Percentiles rank a stretch among this genome's conserved stretches.
phyloP scores from a whole-genome alignment of 202 grass and related monocot species.

The Panicum virgatum region DNA sequence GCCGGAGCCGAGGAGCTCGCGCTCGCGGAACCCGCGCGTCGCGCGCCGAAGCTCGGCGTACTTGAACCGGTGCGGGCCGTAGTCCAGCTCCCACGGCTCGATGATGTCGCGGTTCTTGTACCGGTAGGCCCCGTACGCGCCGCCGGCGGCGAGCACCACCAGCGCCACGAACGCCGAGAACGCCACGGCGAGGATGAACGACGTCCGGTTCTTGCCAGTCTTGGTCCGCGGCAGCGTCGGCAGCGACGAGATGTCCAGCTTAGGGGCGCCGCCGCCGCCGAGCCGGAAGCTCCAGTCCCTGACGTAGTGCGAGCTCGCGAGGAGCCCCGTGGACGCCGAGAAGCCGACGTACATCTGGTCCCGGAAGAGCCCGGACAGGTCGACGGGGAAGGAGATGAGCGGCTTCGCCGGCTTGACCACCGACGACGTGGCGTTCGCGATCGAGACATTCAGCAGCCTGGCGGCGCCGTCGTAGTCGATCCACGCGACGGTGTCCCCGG shows the following conservation, averaged over 20 bases:
- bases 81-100: slow-evolving; percentile 76
- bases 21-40: slow-evolving; percentile 67
- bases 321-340: slow-evolving; percentile 71
- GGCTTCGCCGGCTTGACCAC: slow-evolving; percentile 50
- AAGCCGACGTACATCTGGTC: slow-evolving; percentile 82
- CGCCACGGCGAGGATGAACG: slow-evolving; percentile 45
- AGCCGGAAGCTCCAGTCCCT: slow-evolving; percentile 79
- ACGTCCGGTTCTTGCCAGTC: slow-evolving; percentile 26
- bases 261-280: slow-evolving; percentile 36
- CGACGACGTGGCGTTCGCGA: slow-evolving; percentile 2
- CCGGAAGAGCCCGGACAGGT: slow-evolving; percentile 41
- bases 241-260: slow-evolving; percentile 47
- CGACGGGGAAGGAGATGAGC: slow-evolving; percentile 54
- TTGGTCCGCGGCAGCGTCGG: slow-evolving; percentile 51
- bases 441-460: slow-evolving; percentile 43
- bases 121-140: slow-evolving; percentile 49
- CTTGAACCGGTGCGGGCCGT: slow-evolving; percentile 69
- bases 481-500: slow-evolving; percentile 62
- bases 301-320: slow-evolving; percentile 76
- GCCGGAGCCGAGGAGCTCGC: slow-evolving; percentile 65
- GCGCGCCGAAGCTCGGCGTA: slow-evolving; percentile 67
- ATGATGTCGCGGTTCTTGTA: slow-evolving; percentile 65
- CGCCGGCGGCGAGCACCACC: slow-evolving; percentile 34
- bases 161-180: slow-evolving; percentile 54
- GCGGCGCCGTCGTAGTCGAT: slow-evolving; percentile 67